Base-by-base conservation (phyloP, 768 basidiomycete species). In the Russula earlei region DNA sequence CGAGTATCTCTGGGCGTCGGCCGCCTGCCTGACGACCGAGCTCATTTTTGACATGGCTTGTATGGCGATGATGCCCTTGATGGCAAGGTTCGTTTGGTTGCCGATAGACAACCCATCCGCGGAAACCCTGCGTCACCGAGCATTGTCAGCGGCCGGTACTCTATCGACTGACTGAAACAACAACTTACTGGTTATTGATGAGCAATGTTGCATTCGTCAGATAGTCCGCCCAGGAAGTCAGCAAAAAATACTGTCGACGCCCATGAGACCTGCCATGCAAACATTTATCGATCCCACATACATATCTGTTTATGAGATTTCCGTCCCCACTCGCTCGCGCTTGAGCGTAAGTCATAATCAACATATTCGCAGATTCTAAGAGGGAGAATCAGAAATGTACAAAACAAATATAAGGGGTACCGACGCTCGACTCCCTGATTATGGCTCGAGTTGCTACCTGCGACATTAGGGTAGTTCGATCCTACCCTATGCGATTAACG, bases 1-100 rank as follows among this genome's bases (percentile, higher is more conserved):
- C 10, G 49, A 45, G 48, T 66, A 73, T 43, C 66, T 57, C 10
- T 47, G 27, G 0, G 60, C 64, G 10, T 68, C 64, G 1, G 29
- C 45, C 2, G 33, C 20, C 7, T 66, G 31, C 0, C 64, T 62
- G 17, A 68, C 44, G 2, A 63, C 54, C 1, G 66, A 59, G 6
- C 75, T 72, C 40, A 86, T 81, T 57, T 78, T 70, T 3, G 78
- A 72, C 81, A 85, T 84, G 5, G 79, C 80, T 58, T 77, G 69
- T 64, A 85, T 82, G 5, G 82, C 83, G 46, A 84, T 68, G 55
- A 84, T 82, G 34, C 84, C 84, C 63, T 86, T 87, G 68, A 85
- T 79, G 4, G 83, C 84, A 20, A 85, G 71, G 63, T 84, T 85
- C 12, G 83, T 85, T 63, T 84, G 81, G 62, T 85, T 84, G 7